A percentile compares a stretch with the other conserved stretches of the same genome.
Conservation (phyloP, 176 grass and related monocot species). For the Cenchrus fungigraminus region DNA sequence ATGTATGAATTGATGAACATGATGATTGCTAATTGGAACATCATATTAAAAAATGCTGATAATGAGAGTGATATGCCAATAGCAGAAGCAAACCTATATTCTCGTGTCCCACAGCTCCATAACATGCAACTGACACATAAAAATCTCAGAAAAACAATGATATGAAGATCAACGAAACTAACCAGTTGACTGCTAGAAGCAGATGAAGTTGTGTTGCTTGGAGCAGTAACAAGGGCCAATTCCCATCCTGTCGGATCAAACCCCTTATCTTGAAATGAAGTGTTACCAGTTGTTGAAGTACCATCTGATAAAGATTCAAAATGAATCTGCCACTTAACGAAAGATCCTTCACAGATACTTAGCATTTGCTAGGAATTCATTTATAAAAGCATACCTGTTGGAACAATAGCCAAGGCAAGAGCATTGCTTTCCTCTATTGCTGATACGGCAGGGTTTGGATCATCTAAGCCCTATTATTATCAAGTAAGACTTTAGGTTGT, state of each 20-base stretch:
- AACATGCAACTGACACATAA: conserved; percentile 20
- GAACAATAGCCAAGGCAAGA: conserved; percentile 78
- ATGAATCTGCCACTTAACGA: neutral
- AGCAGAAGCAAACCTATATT: neutral
- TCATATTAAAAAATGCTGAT: conserved; percentile 6
- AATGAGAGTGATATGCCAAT: neutral
- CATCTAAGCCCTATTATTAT: conserved; percentile 75
- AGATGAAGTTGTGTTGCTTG: conserved; percentile 64
- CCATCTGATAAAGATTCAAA: conserved; percentile 52
- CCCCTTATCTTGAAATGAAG: conserved; percentile 72
- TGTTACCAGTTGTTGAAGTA: conserved; percentile 48
- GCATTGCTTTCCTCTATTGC: conserved; percentile 96
- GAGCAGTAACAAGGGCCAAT: conserved; percentile 89
- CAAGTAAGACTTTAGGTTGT: conserved; percentile 32
- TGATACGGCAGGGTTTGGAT: conserved; percentile 72
- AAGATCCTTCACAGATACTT: conserved; percentile 1
- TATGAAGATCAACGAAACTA: conserved; percentile 41
- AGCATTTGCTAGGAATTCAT: neutral
- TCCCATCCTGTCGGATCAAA: conserved; percentile 99
- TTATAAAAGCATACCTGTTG: conserved; percentile 55
- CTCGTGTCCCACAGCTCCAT: neutral
- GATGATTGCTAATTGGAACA: neutral
- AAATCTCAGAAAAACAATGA: conserved; percentile 18
- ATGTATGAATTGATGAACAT: conserved; percentile 9
- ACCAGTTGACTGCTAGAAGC: conserved; percentile 74